phyloP scores from a whole-genome alignment of 1,284 basidiomycete species.

The Ceratorhiza oryzae-sativae region DNA sequence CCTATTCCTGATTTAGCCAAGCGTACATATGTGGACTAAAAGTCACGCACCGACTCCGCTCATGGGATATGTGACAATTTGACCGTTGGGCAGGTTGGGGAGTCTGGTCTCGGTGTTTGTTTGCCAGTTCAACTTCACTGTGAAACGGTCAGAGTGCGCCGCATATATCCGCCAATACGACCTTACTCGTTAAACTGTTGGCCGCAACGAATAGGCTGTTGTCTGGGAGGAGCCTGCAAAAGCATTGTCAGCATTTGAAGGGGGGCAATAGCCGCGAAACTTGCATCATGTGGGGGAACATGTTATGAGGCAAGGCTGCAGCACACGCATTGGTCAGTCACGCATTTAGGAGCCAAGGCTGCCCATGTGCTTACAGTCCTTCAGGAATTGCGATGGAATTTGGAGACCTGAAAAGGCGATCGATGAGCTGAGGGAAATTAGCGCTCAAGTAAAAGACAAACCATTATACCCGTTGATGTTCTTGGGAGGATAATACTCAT shows the following conservation, averaged over 20 bases:
- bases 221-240: not conserved
- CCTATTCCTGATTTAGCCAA: slow-evolving; percentile 55
- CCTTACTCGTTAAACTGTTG: slow-evolving; percentile 16
- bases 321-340: not conserved
- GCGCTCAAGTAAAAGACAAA: slow-evolving; percentile 49
- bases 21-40: slow-evolving; percentile 46
- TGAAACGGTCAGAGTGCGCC: slow-evolving; percentile 41
- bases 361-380: not conserved
- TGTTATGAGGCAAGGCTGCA: slow-evolving; percentile 20
- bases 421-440: not conserved
- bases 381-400: slow-evolving; percentile 66
- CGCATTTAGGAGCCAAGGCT: not conserved
- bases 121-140: slow-evolving; percentile 81
- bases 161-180: not conserved
- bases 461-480: slow-evolving; percentile 69
- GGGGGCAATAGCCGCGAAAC: not conserved
- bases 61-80: slow-evolving; percentile 86
- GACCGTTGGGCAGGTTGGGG: slow-evolving; percentile 76
- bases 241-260: too few species aligned
- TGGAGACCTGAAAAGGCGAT: not conserved
- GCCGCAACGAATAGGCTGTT: slow-evolving; percentile 14
- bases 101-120: slow-evolving; percentile 68
- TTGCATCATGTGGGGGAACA: slow-evolving; percentile 10
- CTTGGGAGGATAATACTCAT: slow-evolving; percentile 83
- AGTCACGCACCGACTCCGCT: slow-evolving; percentile 54